These are phyloP conservation scores for Solanum hybrid DNA, from an alignment of 305 asterid species.

Conservation along the genomic window DNA sequence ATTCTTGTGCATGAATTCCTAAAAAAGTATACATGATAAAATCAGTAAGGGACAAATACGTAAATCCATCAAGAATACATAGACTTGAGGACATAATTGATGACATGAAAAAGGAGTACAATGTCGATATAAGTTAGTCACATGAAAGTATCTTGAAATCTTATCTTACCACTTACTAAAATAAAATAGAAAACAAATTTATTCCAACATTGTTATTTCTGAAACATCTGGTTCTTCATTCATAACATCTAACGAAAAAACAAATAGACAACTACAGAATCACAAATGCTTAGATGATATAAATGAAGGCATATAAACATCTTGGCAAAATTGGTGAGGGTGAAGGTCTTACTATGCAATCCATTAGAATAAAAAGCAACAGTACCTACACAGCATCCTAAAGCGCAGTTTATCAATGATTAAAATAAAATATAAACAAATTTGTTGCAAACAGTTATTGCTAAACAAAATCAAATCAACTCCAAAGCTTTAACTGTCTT, in stretches of 20 bases:
- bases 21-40: no score
- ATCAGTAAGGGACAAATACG: not conserved
- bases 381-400: constrained; percentile 11
- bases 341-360: constrained; percentile 26
- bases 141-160: not conserved
- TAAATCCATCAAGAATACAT: not conserved
- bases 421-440: no score
- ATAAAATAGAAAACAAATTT: not conserved
- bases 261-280: no score
- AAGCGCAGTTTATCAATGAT: no score
- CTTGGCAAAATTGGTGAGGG: constrained; percentile 32
- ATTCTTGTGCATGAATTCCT: constrained; percentile 8
- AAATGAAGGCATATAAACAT: not conserved
- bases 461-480: no score
- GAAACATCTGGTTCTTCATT: not conserved
- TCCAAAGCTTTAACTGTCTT: no score
- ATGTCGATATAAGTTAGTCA: no score
- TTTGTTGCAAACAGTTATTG: no score
- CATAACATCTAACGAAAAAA: not conserved
- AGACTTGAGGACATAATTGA: not conserved
- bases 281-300: no score
- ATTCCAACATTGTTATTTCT: no score
- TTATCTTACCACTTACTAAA: not conserved
- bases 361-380: constrained; percentile 29
- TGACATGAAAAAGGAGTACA: not conserved